phyloP scores from a whole-genome alignment of 768 basidiomycete genomes.

The Termitomyces sp. region DNA sequence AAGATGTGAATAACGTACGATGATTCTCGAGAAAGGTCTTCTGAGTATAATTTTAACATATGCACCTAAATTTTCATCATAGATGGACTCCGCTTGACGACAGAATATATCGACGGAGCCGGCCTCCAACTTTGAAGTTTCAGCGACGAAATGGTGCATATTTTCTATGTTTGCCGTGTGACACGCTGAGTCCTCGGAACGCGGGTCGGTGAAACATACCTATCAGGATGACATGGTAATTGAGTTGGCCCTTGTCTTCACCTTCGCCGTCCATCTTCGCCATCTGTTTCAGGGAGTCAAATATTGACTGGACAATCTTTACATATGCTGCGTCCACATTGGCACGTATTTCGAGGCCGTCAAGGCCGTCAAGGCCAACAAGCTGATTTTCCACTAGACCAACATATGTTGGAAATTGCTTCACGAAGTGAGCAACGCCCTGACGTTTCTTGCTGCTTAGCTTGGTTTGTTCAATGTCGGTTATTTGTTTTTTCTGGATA shows the following conservation, averaged over 20 bases:
- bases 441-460: constrained; percentile 88
- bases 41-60: constrained; percentile 87
- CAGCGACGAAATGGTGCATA: constrained; percentile 90
- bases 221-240: constrained; percentile 92
- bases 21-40: constrained; percentile 80
- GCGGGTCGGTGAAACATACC: constrained; percentile 47
- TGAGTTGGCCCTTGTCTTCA: constrained; percentile 95
- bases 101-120: constrained; percentile 58
- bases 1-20: constrained; percentile 45
- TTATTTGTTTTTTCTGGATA: constrained; percentile 76
- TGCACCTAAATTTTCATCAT: constrained; percentile 82
- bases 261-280: constrained; percentile 91
- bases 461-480: constrained; percentile 86
- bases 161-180: constrained; percentile 57
- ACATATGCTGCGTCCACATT: constrained; percentile 84
- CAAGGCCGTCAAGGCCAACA: constrained; percentile 66
- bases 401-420: constrained; percentile 88
- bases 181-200: neutral
- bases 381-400: constrained; percentile 81
- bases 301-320: constrained; percentile 84
- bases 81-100: constrained; percentile 73
- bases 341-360: constrained; percentile 70
- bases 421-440: constrained; percentile 89
- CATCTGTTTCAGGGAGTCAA: constrained; percentile 91
- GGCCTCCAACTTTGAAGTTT: constrained; percentile 67